A percentile compares a stretch with the other conserved stretches of the same genome.
Conservation (phyloP, 108 stramenopile species). For the Cyclotella cryptica region DNA sequence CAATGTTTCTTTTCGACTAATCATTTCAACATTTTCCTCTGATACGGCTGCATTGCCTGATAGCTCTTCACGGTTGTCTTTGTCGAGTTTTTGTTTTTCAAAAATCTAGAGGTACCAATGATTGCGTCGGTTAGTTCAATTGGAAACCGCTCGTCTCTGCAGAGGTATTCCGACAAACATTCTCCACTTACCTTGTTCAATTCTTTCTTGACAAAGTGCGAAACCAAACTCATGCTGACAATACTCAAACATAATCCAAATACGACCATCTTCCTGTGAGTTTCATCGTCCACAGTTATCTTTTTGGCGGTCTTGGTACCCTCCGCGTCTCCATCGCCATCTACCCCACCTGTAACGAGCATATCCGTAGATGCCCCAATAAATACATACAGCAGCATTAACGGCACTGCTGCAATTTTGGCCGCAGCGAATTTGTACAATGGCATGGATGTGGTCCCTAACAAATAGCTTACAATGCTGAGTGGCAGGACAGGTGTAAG, state of each 20-base stretch:
- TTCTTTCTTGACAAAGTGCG: conserved; percentile 73
- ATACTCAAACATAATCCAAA: conserved; percentile 69
- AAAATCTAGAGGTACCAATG: conserved; percentile 42
- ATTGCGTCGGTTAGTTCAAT: not conserved
- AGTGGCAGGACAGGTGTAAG: conserved; percentile 81
- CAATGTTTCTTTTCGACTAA: conserved; percentile 21
- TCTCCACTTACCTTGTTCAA: conserved; percentile 65
- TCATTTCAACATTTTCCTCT: conserved; percentile 32
- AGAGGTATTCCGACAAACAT: not conserved
- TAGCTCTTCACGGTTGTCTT: conserved; percentile 39
- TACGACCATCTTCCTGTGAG: conserved; percentile 69
- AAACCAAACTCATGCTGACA: conserved; percentile 77
- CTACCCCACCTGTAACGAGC: conserved; percentile 40
- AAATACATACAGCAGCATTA: conserved; percentile 80
- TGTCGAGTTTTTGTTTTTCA: conserved; percentile 77
- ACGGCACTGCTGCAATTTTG: conserved; percentile 78
- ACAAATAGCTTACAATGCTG: conserved; percentile 83
- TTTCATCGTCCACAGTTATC: conserved; percentile 63
- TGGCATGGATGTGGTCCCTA: conserved; percentile 83
- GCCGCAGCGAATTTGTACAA: conserved; percentile 69
- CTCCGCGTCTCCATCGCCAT: conserved; percentile 16
- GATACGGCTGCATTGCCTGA: not conserved
- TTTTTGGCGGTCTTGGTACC: conserved; percentile 22
- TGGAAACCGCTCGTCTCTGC: not conserved
- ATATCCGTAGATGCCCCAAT: conserved; percentile 81